phyloP scores from a whole-genome alignment of 164 flowering plant species.

The Nymphaea thermarum region DNA sequence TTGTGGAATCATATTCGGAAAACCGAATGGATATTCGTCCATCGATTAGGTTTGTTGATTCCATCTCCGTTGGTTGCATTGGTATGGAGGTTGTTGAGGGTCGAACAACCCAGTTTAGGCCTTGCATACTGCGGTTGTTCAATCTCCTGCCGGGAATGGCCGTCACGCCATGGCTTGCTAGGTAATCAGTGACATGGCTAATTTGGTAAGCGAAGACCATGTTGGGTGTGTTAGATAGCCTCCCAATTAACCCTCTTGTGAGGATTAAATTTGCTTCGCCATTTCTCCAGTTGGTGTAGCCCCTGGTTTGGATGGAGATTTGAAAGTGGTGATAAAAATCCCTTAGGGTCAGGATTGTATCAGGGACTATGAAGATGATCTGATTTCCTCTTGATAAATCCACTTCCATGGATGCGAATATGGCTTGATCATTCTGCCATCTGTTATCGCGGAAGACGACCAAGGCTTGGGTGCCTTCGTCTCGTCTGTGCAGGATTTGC shows the following conservation, averaged over 20 bases:
- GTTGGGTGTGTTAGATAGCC: neutral
- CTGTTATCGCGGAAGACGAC: neutral
- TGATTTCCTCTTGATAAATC: neutral
- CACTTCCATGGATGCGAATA: constrained; percentile 1
- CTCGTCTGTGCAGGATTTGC: constrained; percentile 1
- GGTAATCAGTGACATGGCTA: neutral
- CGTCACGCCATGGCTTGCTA: no score
- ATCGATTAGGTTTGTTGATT: neutral
- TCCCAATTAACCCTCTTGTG: neutral
- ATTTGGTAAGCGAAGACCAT: neutral
- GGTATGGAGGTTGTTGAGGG: neutral
- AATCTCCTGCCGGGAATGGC: no score
- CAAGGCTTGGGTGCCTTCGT: neutral
- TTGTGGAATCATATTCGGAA: no score
- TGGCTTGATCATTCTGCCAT: constrained; percentile 1
- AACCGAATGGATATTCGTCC: neutral
- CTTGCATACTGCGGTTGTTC: no score
- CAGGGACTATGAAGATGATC: neutral
- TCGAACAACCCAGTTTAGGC: neutral
- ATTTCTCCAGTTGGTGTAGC: constrained; percentile 1
- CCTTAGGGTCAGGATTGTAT: neutral
- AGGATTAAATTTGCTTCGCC: constrained; percentile 1
- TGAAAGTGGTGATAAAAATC: constrained; percentile 1
- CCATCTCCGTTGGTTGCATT: neutral
- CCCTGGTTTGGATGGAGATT: constrained; percentile 1